Base-by-base conservation (phyloP, 306 rosid genomes). In the Pueraria montana region DNA sequence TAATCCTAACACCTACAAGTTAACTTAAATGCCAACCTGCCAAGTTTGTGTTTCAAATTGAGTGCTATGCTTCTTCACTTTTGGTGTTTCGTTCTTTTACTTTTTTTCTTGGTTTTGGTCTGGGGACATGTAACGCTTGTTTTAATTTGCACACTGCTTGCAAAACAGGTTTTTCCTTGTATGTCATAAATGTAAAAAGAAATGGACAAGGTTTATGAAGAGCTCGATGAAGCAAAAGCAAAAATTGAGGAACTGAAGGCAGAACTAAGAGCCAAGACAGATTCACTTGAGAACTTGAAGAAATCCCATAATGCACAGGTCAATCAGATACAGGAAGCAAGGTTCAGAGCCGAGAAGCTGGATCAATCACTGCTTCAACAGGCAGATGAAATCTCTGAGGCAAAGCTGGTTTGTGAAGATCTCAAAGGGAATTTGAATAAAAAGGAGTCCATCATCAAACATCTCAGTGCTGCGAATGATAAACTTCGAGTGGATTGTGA, bases 191-290 rank as follows among this genome's bases (percentile, higher is more conserved):
- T 62, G 80, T 49, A 79, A 79, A 56, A 84, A 72, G 83, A 83
- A 23, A 91, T 92, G 98, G 96, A 84, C 18, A 89, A 80, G 50
- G 85, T 91, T 48, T 90, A 73, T 78, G 89, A 81, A 88, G 93
- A 92, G 85, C 91, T 92, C 1, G 96, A 90, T 55, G 93, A 89
- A 56, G 91, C 91, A 27, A 91, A 91, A 76, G 80, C 90, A 17
- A 91, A 94, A 87, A 86, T 89, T 23, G 92, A 84, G 79, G 89
- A 80, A 88, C 92, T 91, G 52, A 91, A 74, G 72, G 87, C 78
- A 78, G 94, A 92, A 81, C 78, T 84, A 52, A 87, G 87, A 84
- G 86, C 65, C 18, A 90, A 90, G 76, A 78, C 83, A 58, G 91
- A 88, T 46, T 80, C 86, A 27, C 79, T 76, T 4, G 90, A 91